Conservation (phyloP, 768 basidiomycete species). For the Suillus bovinus region DNA sequence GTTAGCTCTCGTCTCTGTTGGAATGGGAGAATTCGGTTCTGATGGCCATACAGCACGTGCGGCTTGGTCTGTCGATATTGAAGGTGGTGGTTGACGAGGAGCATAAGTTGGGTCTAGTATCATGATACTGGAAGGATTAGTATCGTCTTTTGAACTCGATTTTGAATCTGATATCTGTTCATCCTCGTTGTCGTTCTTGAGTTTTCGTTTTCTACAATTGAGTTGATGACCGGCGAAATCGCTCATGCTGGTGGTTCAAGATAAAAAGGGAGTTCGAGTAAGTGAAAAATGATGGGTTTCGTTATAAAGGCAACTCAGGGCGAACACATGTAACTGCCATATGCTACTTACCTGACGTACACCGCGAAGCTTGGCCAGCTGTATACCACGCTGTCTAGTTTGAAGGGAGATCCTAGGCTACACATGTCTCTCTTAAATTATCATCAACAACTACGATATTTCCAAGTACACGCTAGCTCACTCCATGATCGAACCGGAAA, state of each 20-base stretch:
- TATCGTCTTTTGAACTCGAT: constrained; percentile 27
- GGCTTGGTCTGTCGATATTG: constrained; percentile 30
- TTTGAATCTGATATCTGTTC: constrained; percentile 28
- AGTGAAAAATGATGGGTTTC: constrained; percentile 17
- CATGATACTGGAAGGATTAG: constrained; percentile 17
- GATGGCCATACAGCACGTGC: constrained; percentile 39
- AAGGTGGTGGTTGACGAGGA: constrained; percentile 40
- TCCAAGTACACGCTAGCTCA: neutral
- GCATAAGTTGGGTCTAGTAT: constrained; percentile 32
- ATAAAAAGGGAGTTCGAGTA: constrained; percentile 12
- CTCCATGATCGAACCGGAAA: constrained; percentile 1
- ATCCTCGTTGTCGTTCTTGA: constrained; percentile 62
- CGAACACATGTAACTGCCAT: constrained; percentile 25
- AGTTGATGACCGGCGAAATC: constrained; percentile 53
- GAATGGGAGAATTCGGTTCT: constrained; percentile 35
- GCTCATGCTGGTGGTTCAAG: constrained; percentile 45
- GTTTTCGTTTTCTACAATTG: constrained; percentile 70
- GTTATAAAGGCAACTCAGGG: constrained; percentile 36
- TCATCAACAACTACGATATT: neutral
- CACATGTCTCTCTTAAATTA: neutral
- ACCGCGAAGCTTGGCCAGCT: constrained; percentile 2
- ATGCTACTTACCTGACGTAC: constrained; percentile 17
- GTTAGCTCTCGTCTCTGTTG: constrained; percentile 21
- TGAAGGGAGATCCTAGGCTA: neutral
- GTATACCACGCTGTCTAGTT: neutral